Conservation (phyloP, 2,329 filamentous ascomycete genomes). For the Polychaeton citri region DNA sequence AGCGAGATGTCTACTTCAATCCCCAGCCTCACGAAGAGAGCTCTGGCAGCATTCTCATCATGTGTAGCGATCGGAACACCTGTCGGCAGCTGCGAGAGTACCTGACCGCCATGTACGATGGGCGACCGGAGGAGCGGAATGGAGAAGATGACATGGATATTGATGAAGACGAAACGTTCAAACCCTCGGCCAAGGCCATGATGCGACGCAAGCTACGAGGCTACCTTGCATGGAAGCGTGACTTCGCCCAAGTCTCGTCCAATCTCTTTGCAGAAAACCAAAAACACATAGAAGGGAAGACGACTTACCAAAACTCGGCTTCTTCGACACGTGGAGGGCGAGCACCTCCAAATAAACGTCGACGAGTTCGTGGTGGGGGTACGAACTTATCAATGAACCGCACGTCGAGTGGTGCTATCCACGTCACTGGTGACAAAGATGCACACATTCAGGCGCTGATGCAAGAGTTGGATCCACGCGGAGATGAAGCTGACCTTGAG, state of each 20-base stretch:
- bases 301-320: slow-evolving; percentile 23
- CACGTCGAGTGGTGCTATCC: slow-evolving; percentile 59
- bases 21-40: slow-evolving; percentile 65
- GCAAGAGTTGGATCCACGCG: slow-evolving; percentile 69
- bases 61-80: slow-evolving; percentile 81
- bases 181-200: slow-evolving; percentile 70
- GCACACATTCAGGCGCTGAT: slow-evolving; percentile 70
- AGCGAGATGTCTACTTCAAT: slow-evolving; percentile 77
- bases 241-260: slow-evolving; percentile 74
- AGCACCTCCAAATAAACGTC: slow-evolving; percentile 70
- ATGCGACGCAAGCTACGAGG: slow-evolving; percentile 76
- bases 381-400: slow-evolving; percentile 46
- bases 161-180: slow-evolving; percentile 17
- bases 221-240: slow-evolving; percentile 81
- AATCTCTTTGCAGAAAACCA: slow-evolving; percentile 69
- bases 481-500: slow-evolving; percentile 47
- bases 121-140: slow-evolving; percentile 18
- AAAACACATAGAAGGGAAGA: slow-evolving; percentile 55
- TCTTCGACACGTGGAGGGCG: slow-evolving; percentile 42
- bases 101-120: slow-evolving; percentile 74
- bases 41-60: slow-evolving; percentile 84
- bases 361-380: slow-evolving; percentile 70
- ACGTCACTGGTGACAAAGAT: slow-evolving; percentile 69
- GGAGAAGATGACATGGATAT: slow-evolving; percentile 41
- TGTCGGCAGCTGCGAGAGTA: slow-evolving; percentile 85